Evolutionary conservation across 2,329 filamentous ascomycete genomes (phyloP), one percentile per base, ranked within the genome.

Genomic region (Aspergillus hortae): DNA sequence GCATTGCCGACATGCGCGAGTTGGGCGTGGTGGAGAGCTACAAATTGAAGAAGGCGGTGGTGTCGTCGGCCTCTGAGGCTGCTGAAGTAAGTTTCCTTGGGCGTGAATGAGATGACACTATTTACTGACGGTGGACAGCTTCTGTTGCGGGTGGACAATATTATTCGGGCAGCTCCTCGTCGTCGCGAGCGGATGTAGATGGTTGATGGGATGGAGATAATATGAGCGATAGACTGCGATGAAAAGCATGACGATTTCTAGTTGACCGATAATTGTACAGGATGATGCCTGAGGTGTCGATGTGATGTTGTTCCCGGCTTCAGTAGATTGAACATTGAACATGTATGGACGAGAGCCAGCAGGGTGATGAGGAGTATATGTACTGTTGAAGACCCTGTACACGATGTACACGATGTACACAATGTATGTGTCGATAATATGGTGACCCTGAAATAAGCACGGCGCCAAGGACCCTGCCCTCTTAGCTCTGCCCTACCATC

Each of bases 31-130:
- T 99, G 61, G 94, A 99, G 78, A 95, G 90, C 73, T 97, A 96
- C 81, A 99, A 99, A 81, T 77, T 99, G 70, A 99, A 99, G 84
- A 88, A 85, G 70, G 94, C 94, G n/a, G 94, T 99, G 49, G 94
- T 99, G 47, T 95, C 89, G 48, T 96, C 91, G 56, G 94, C 94
- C 19, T 95, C 90, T 53, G 94, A 99, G 76, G 94, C 94, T 57
- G 92, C 94, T 60, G 94, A 99, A 83, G 90, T 95, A 80, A 78
- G 85, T 55, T 71, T 17, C 10, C 30, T 9, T 30, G 27, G 23
- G 7, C 27, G 27, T 4, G 27, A 23, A 23, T 30, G 25, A 2
- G 25, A 27, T 10, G 27, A 30, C 7, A 1, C 7, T 30, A 9
- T 9, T 30, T 30, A 30, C 27, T 30, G 27, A 30, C 27, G 27